A percentile compares a stretch with the other conserved stretches of the same genome.
Evolutionary conservation across 805 yeast species (phyloP).

Genomic region (Yarrowia keelungensis): DNA sequence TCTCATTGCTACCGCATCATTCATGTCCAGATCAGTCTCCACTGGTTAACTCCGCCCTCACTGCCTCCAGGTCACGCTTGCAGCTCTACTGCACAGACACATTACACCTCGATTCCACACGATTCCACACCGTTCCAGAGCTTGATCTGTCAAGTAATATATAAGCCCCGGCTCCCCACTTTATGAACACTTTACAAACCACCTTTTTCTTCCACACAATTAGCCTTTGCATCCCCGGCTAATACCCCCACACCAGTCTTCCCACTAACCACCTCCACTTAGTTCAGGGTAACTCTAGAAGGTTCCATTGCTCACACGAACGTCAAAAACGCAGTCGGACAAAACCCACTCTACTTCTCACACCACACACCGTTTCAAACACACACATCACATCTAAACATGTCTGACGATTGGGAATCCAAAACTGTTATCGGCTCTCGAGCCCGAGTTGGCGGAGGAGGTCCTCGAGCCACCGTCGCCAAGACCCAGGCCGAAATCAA

Average conservation of each 20-base stretch:
- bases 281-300: conserved; percentile 36
- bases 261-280: neutral
- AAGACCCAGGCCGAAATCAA: conserved; percentile 78
- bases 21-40: neutral
- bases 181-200: no score
- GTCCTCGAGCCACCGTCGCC: conserved; percentile 86
- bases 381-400: conserved; percentile 38
- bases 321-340: conserved; percentile 9
- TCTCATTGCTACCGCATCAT: neutral
- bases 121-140: conserved; percentile 28
- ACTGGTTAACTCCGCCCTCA: neutral
- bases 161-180: neutral
- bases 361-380: conserved; percentile 1
- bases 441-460: conserved; percentile 86
- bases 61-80: conserved; percentile 25
- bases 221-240: conserved; percentile 15
- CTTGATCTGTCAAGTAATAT: neutral
- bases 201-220: neutral
- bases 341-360: conserved; percentile 33
- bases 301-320: conserved; percentile 38
- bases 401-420: conserved; percentile 80
- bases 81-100: conserved; percentile 10
- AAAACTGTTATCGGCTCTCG: conserved; percentile 82
- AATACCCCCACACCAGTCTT: neutral
- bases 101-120: conserved; percentile 15